Evolutionary conservation across 345 rosid species (phyloP).

Genomic region (Balakata baccata): DNA sequence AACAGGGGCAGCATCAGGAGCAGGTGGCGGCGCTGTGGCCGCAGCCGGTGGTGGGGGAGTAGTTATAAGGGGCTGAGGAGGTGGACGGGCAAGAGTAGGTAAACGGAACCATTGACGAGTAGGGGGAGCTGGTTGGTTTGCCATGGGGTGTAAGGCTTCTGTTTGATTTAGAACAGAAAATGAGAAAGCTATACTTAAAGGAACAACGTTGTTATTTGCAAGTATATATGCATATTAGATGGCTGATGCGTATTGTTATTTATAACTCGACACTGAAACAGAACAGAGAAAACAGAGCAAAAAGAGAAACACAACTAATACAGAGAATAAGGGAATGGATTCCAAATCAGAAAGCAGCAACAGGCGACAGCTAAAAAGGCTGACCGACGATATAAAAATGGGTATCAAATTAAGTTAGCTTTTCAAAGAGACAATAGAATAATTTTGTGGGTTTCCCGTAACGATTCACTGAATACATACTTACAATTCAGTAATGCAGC

Average conservation of each 20-base stretch:
- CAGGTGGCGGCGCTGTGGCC: constrained; percentile 7
- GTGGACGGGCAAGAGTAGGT: constrained; percentile 43
- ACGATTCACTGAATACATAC: background rate
- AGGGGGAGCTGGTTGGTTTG: constrained; percentile 36
- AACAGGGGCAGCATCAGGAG: background rate
- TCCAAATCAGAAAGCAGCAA: constrained; percentile 39
- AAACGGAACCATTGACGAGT: constrained; percentile 60
- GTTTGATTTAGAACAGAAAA: too few relatives aligned
- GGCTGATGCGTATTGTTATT: constrained; percentile 16
- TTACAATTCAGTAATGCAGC: background rate
- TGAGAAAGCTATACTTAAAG: too few relatives aligned
- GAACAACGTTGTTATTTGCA: background rate
- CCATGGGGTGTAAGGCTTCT: constrained; percentile 22
- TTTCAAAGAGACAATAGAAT: background rate
- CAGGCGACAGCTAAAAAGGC: constrained; percentile 31
- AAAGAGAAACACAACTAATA: constrained; percentile 6
- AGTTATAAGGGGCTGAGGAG: constrained; percentile 18
- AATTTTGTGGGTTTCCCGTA: background rate
- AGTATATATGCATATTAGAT: background rate
- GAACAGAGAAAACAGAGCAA: background rate
- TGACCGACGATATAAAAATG: constrained; percentile 25
- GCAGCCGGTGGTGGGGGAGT: constrained; percentile 24
- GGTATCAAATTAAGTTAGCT: constrained; percentile 24
- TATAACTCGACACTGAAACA: constrained; percentile 13
- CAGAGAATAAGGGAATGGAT: constrained; percentile 36